Base-by-base conservation (phyloP, 306 rosid species). In the Pyrus betulifolia region DNA sequence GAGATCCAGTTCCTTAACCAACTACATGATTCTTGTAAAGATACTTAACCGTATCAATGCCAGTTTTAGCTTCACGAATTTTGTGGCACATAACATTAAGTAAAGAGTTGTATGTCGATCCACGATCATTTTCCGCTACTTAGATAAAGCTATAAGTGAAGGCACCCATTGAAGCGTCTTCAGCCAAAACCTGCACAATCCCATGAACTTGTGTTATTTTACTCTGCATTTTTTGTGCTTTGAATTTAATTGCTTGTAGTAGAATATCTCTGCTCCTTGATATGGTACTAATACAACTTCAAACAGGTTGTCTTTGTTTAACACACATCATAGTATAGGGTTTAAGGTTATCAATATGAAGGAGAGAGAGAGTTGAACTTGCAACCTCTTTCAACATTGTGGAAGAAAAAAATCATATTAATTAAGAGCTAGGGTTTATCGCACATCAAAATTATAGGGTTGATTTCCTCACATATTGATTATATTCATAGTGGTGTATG, bases 61-160 rank as follows among this genome's bases (percentile, higher is more conserved):
- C 88, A 68, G 77, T 23, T 84, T 76, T 82, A 31, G 86, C 86
- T 51, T 78, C 90, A 30, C 86, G 82, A 77, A 83, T 86, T 18
- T 69, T 59, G 38, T 76, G 23, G 22, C 88, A 87, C 87, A 91
- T 91, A 46, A 83, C 72, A 77, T 42, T 72, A 1, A 87, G 67
- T 81, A 91, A 76, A 17, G 64, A 75, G 11, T 93, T 89, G 61
- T 91, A 91, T 6, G 87, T 86, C 40, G 82, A 55, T 60, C 84
- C 80, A 2, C 88, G 79, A 72, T 82, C 84, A 31, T 70, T 83
- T 79, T 91, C 86, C 82, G 75, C 80, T 51, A 89, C 84, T 83
- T 83, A 88, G 69, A 89, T 89, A 78, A 89, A 87, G 81, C 87
- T 85, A 38, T 78, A 91, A 8, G 97, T 91, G 86, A 91, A 76